Evolutionary conservation across 257 asterid genomes (phyloP).

Genomic region (Solanum arcanum): DNA sequence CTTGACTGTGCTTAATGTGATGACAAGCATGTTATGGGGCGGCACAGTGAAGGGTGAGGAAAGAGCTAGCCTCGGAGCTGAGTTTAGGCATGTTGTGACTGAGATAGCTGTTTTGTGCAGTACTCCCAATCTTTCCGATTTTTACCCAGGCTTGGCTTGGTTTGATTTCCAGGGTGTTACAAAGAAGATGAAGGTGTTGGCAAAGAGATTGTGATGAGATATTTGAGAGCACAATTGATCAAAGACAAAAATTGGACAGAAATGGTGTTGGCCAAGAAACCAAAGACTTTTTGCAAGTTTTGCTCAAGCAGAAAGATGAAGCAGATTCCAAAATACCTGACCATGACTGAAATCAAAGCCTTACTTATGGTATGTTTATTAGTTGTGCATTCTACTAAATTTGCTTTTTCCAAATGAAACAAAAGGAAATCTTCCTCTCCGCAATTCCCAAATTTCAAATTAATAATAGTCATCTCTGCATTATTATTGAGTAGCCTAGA

Average conservation of each 20-base stretch:
- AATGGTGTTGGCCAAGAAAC: not conserved
- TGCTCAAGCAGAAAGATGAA: conserved; percentile 38
- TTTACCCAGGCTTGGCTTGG: conserved; percentile 44
- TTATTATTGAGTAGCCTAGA: not conserved
- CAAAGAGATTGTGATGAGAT: not conserved
- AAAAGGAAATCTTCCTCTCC: not conserved
- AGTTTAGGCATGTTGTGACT: conserved; percentile 41
- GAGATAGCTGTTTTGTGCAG: conserved; percentile 39
- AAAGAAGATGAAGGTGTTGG: conserved; percentile 38
- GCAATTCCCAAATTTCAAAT: not conserved
- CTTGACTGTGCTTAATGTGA: conserved; percentile 40
- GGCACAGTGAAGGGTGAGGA: conserved; percentile 34
- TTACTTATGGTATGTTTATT: conserved; percentile 46
- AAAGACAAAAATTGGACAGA: conserved; percentile 15
- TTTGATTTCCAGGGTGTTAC: conserved; percentile 54
- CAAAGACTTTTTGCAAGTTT: conserved; percentile 53
- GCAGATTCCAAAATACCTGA: conserved; percentile 40
- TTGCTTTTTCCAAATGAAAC: not conserved
- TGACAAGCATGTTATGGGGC: conserved; percentile 40
- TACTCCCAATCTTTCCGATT: conserved; percentile 51
- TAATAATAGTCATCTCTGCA: not conserved
- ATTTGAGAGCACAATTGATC: conserved; percentile 36
- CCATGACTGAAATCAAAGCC: conserved; percentile 57
- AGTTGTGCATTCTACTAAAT: not conserved
- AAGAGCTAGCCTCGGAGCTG: conserved; percentile 39